Base-by-base conservation (phyloP, 2,329 filamentous ascomycete genomes). In the Sclerotinia nivalis region DNA sequence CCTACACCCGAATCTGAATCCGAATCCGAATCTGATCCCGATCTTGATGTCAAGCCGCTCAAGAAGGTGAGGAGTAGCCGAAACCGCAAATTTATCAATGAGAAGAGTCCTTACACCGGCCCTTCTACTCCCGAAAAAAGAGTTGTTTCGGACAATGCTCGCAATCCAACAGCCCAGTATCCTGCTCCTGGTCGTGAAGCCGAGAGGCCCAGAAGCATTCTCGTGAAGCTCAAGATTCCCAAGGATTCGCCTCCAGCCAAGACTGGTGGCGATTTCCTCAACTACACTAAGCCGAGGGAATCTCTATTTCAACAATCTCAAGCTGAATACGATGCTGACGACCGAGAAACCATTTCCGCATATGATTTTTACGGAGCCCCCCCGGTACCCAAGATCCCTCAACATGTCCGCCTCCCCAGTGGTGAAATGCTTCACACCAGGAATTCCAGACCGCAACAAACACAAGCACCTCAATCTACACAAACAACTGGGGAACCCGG, bases 331-430 rank as follows among this genome's bases (percentile, higher is more conserved):
- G 20, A 15, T 22, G 18, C 20, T 15, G 37, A 22, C 7, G 43
- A 65, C 28, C 47, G 55, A 34, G 59, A 10, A 50, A 22, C 47
- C 43, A 56, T 45, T 20, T 18, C 20, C 28, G 37, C 49, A 47
- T 25, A 20, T 25, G 31, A 55, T n/a, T 70, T 70, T 49, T 54
- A 69, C 34, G 69, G 72, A 34, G 70, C 75, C 15, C 74, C 75
- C 37, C 74, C 75, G 20, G 69, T 75, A 56, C 77, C 76, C 5
- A 72, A 70, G 34, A 70, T 78, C 62, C 77, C 77, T 10, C 74
- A 72, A 37, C 62, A 66, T 31, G 68, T 77, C n/a, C 60, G 62
- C 75, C 31, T 71, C 59, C 28, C 74, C 70, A 60, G 68, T 54
- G 66, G 60, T 45, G 62, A 68, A 50, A 43, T 60, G 40, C 47